These are phyloP conservation scores for Grigorovia jiainica DNA, from an alignment of 805 yeast genomes.

Conservation along the genomic window DNA sequence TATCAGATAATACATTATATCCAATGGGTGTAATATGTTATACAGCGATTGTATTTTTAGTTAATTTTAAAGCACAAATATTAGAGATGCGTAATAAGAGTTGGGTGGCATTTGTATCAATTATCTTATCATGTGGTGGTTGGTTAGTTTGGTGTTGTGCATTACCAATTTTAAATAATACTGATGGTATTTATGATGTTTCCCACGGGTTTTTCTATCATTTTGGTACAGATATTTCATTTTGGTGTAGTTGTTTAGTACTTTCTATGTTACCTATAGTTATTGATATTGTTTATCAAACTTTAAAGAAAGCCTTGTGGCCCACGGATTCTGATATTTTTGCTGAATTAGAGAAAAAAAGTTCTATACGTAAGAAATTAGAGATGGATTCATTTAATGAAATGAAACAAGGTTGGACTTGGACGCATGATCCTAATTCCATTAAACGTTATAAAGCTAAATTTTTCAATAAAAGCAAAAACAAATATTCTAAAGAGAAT, in stretches of 20 bases:
- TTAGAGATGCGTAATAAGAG: conserved; percentile 73
- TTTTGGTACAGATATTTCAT: conserved; percentile 73
- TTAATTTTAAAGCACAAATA: conserved; percentile 70
- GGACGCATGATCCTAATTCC: conserved; percentile 40
- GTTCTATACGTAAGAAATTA: conserved; percentile 53
- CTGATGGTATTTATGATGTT: conserved; percentile 55
- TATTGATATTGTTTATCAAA: conserved; percentile 56
- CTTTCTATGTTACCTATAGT: conserved; percentile 49
- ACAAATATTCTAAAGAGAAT: conserved; percentile 7
- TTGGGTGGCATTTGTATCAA: conserved; percentile 56
- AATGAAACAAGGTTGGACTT: conserved; percentile 70
- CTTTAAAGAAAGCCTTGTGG: conserved; percentile 42
- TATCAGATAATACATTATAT: conserved; percentile 65
- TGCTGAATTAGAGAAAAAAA: conserved; percentile 65
- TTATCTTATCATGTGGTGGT: conserved; percentile 67
- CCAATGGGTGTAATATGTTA: conserved; percentile 74
- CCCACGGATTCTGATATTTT: conserved; percentile 76
- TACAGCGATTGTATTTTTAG: conserved; percentile 60
- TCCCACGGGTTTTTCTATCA: conserved; percentile 54
- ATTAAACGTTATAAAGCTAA: conserved; percentile 21
- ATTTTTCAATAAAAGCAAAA: conserved; percentile 7
- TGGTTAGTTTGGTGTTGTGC: conserved; percentile 79
- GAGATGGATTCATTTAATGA: conserved; percentile 68
- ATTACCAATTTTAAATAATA: conserved; percentile 57
- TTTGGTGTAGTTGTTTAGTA: conserved; percentile 73